Evolutionary conservation across 106 monocot species (phyloP).

Genomic region (Iris macrosiphon): DNA sequence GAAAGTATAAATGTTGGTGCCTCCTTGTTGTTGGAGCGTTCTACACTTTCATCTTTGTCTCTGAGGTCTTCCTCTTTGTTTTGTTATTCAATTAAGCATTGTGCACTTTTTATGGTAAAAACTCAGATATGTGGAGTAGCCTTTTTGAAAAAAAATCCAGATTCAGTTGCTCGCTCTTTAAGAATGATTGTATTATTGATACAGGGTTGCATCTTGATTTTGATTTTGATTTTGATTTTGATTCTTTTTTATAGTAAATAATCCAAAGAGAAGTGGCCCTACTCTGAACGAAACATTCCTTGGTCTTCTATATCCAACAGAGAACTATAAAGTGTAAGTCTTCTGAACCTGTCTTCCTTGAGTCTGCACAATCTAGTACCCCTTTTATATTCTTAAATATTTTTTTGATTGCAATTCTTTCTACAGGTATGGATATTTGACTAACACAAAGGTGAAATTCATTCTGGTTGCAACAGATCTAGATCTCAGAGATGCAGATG

Average conservation of each 20-base stretch:
- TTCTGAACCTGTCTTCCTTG: not conserved
- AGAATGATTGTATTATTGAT: too few species aligned
- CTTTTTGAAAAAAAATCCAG: too few species aligned
- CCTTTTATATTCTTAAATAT: not conserved
- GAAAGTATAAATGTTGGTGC: too few species aligned
- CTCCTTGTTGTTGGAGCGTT: too few species aligned
- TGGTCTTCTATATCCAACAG: constrained; percentile 88
- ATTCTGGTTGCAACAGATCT: constrained; percentile 87
- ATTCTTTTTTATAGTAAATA: constrained; percentile 64
- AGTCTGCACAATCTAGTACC: not conserved
- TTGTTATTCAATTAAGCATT: too few species aligned
- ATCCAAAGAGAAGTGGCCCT: constrained; percentile 87
- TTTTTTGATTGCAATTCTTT: not conserved
- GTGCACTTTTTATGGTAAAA: too few species aligned
- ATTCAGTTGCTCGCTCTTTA: too few species aligned
- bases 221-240: too few species aligned
- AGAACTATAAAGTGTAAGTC: constrained; percentile 96
- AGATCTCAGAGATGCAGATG: constrained; percentile 87
- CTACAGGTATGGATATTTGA: constrained; percentile 91
- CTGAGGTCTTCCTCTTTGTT: too few species aligned
- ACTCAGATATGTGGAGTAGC: too few species aligned
- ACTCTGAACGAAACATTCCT: constrained; percentile 90
- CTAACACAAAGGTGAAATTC: constrained; percentile 95
- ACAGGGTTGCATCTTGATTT: too few species aligned
- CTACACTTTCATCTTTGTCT: too few species aligned